phyloP scores from a whole-genome alignment of 331 rosid species.

The Rosa hybrid region DNA sequence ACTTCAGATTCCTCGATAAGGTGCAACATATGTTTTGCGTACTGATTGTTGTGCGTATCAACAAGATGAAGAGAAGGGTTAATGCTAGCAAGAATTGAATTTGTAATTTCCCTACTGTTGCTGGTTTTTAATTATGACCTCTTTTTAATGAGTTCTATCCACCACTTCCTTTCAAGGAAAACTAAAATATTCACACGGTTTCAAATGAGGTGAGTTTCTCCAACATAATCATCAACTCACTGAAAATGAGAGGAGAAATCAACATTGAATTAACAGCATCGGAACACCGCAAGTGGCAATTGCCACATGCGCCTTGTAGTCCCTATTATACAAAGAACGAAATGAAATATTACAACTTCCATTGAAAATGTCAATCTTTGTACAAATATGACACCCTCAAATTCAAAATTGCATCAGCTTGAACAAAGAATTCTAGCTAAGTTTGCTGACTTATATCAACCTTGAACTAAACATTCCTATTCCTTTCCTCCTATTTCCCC shows the following conservation, averaged over 20 bases:
- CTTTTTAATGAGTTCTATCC: too few relatives aligned
- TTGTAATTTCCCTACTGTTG: too few relatives aligned
- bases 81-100: too few relatives aligned
- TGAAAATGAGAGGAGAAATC: not conserved
- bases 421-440: conserved; percentile 26
- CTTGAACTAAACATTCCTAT: conserved; percentile 51
- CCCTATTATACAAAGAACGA: not conserved
- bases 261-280: not conserved
- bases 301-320: not conserved
- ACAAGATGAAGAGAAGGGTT: not conserved
- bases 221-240: not conserved
- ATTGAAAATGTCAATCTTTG: not conserved
- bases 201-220: too few relatives aligned
- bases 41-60: not conserved
- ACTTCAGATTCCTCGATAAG: not conserved
- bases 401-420: conserved; percentile 41
- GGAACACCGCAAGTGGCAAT: too few relatives aligned
- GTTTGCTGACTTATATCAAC: conserved; percentile 26
- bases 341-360: not conserved
- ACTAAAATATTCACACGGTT: too few relatives aligned
- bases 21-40: not conserved
- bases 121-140: too few relatives aligned
- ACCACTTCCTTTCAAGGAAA: too few relatives aligned
- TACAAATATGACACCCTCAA: conserved; percentile 32
- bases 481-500: conserved; percentile 45